Base-by-base conservation (phyloP, 805 yeast species). In the Candida lessepsii region DNA sequence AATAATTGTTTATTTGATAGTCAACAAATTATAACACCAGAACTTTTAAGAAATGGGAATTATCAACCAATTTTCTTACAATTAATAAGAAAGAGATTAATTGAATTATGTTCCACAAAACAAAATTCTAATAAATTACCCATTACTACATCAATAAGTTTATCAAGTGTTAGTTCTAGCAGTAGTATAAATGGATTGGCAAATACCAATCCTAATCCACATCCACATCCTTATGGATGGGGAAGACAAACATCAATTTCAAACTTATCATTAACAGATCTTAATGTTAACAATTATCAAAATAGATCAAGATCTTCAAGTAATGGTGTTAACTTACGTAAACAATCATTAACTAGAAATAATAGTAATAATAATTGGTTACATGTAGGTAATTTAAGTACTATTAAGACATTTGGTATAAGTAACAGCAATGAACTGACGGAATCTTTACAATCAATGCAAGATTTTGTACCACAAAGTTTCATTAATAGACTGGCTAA, bases 391-490 rank as follows among this genome's bases (percentile, higher is more conserved):
- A 69, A 68, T 47, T 55, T 68, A 42, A 58, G 55, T 45, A 61
- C 55, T 39, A 32, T 32, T 21, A 32, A 32, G 21, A 32, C 35
- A 13, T 56, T 61, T 10, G 59, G 67, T 40, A 33, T 46, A 20
- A 42, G 47, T 4, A 41, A 37, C 21, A 33, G 15, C n/a, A 57
- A 54, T 33, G 52, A 45, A 16, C 63, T 69, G 37, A 57, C 72
- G 1, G 73, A 69, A 46, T 65, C 71, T 8, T 60, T 69, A 46
- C 73, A 65, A 49, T 67, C 70, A 41, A 62, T 67, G 57, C 71
- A 64, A 42, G 73, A 69, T 51, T 69, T 50, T 41, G 73, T 69
- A 4, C 71, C 75, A 2, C 73, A 66, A 41, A 54, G 64, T 7
- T 57, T 63, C 27, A 62, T 68, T 20, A 56, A 59, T 40, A 52